Evolutionary conservation across 2,329 filamentous ascomycete species (phyloP), one percentile per base, ranked within the genome.

Genomic region (Stemphylium beticola): DNA sequence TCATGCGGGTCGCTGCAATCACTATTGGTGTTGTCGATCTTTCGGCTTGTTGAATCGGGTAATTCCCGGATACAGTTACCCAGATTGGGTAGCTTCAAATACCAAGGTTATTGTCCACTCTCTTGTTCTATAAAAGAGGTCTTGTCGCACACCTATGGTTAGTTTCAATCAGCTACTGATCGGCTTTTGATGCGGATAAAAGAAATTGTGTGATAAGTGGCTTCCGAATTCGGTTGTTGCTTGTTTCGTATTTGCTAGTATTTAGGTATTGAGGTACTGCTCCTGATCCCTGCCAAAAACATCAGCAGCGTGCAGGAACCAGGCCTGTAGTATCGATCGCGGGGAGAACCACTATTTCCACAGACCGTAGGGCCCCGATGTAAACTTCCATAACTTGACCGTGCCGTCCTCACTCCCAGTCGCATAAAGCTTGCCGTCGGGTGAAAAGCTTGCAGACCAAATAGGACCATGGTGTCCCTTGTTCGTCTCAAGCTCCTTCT

Each of bases 401-500:
- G 95, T 99, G 36, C 95, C 95, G 69, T 99, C 95, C 74, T 99
- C 95, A 43, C 93, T 97, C 26, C 91, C 95, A 1, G 95, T 99
- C 1, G 93, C 95, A 72, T 98, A 99, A 7, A 99, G 81, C 73
- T 96, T 97, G 41, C 93, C 93, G 70, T 99, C 95, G 0, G 95
- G 95, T 0, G 93, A 95, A 76, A 96, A 99, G 52, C 89, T 89
- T 55, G 96, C 87, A 5, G 92, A 96, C 95, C 95, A 99, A 58
- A 99, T 95, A 1, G 93, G 93, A 1, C 95, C 95, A 70, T 99
- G 95, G 66, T 99, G 95, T 20, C 95, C 95, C 77, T 97, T 97
- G 79, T 96, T 91, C 11, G 93, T 89, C 74, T 98, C 95, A 38
- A 97, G 79, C 75, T 96, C 92, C 62, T 85, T 83, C 65, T 89